These are phyloP conservation scores for Penicillium dipodomyicola DNA, from an alignment of 495 filamentous ascomycete genomes.

Conservation along the genomic window DNA sequence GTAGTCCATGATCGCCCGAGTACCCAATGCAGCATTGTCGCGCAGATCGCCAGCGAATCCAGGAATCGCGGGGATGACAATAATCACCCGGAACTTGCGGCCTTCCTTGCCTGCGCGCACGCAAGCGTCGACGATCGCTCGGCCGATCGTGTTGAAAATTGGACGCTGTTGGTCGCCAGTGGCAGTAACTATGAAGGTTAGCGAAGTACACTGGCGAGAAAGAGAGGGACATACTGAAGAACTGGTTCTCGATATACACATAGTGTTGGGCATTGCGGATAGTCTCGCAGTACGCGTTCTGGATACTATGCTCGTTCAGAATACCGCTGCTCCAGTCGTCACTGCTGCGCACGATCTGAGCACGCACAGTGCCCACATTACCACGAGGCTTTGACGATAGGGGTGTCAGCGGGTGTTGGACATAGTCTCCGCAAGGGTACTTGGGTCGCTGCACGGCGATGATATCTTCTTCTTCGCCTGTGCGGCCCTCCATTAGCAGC, in stretches of 20 bases:
- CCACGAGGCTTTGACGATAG: slow-evolving; percentile 53
- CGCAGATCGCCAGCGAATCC: slow-evolving; percentile 91
- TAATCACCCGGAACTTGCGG: slow-evolving; percentile 87
- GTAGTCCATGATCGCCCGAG: slow-evolving; percentile 96
- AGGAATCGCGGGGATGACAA: slow-evolving; percentile 85
- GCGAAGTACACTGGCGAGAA: slow-evolving; percentile 8
- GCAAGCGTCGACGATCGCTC: slow-evolving; percentile 85
- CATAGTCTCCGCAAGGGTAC: slow-evolving; percentile 81
- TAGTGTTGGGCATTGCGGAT: slow-evolving; percentile 85
- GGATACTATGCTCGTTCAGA: slow-evolving; percentile 82
- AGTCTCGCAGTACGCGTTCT: slow-evolving; percentile 83
- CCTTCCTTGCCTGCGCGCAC: slow-evolving; percentile 77
- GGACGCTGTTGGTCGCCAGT: slow-evolving; percentile 84
- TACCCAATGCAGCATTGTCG: slow-evolving; percentile 77
- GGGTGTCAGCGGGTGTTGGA: slow-evolving; percentile 72
- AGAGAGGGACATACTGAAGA: slow-evolving; percentile 61
- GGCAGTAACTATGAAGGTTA: slow-evolving; percentile 63
- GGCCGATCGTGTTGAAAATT: slow-evolving; percentile 82
- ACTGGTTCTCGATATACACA: slow-evolving; percentile 97
- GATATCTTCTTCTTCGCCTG: slow-evolving; percentile 74
- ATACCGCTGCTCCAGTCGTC: slow-evolving; percentile 96
- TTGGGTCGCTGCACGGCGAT: slow-evolving; percentile 83
- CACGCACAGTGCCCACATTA: slow-evolving; percentile 68
- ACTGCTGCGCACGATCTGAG: slow-evolving; percentile 82
- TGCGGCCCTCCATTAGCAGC: slow-evolving; percentile 77